Base-by-base conservation (phyloP, 768 basidiomycete genomes). In the Pholiota microspora region DNA sequence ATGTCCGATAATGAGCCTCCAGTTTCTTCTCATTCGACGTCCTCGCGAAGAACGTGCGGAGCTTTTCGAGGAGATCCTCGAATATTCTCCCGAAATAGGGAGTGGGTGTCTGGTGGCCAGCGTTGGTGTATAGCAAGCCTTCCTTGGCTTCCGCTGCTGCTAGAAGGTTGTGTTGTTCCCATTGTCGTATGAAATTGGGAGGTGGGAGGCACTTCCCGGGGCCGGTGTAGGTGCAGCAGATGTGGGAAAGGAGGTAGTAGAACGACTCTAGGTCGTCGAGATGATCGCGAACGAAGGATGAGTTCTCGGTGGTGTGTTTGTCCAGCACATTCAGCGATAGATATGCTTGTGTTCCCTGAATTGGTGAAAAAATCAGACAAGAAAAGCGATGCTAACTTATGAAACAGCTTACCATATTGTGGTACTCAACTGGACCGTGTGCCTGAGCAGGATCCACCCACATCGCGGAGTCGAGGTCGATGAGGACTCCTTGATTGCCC, bases 391-490 rank as follows among this genome's bases (percentile, higher is more conserved):
- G 13, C 1, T 16, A 45, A 7, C 28, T 3, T 38, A 29, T 4
- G 16, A 7, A 25, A n/a, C 3, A 2, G 16, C 49, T 28, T 31
- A 58, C 60, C 38, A 52, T 51, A n/a, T 53, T 45, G 12, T 32
- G 51, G 5, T 18, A 42, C 2, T 12, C 2, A 5, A 18, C 2
- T 7, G 40, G n/a, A 10, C 8, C 4, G 1, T 21, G 18, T 7
- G n/a, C 8, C 7, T 34, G 23, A 42, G 29, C 10, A 15, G 24
- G 47, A 7, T 46, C 28, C 0, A 54, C 12, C 23, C 55, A 29
- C 15, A 59, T 53, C 3, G 63, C 60, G 27, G 55, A 18, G 51
- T 64, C 60, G 15, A 62, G 42, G 35, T 64, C 63, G 27, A 56
- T 56, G 12, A 62, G 31, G 7, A 57, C 36, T 12, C 55, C 56